Evolutionary conservation across 345 rosid species (phyloP), one percentile per base, ranked within the genome.

Genomic region (Murraya koenigii): DNA sequence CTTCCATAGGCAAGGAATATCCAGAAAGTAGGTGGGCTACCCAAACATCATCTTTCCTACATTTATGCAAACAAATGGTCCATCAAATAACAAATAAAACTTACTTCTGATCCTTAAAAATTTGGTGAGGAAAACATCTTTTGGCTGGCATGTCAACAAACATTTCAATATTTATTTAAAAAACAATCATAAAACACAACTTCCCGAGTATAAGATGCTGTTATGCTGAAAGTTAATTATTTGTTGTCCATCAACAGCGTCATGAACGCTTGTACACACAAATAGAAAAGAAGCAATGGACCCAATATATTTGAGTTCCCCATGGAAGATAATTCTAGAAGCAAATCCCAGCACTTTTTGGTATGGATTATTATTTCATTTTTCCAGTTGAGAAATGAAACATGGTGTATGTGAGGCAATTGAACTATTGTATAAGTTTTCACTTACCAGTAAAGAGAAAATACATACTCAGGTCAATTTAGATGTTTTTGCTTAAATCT

Each of bases 11-110:
- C 72, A 95, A 82, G 17, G 94, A 89, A 86, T 93, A 89, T 36
- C 97, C 95, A 13, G 94, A 95, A 76, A 95, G 97, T 35, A 93
- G 84, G 79, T 93, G 99, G 64, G 90, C 91, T 22, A 93, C 99
- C 99, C 97, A 93, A 65, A 95, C 87, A 78, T 88, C 89, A 15
- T 86, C 93, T 86, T 92, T 93, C 83, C 98, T 93, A 84, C 69
- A 65, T 30, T 77, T 30, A 54, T 58, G 68, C 7, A 32, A 41
- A 7, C 47, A 23, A 77, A 77, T 1, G 47, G 63, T 9, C 32
- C 14, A 62, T 30, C 38, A 71, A 38, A 33, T 2, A 33, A 32
- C 33, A 23, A 41, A 62, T 63, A 80, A 68, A 15, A 59, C 15
- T 61, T 11, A 61, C 36, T 39, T n/a, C 49, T 0, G 22, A 56